Base-by-base conservation (phyloP, 2,329 filamentous ascomycete genomes). In the Neofusicoccum parvum region DNA sequence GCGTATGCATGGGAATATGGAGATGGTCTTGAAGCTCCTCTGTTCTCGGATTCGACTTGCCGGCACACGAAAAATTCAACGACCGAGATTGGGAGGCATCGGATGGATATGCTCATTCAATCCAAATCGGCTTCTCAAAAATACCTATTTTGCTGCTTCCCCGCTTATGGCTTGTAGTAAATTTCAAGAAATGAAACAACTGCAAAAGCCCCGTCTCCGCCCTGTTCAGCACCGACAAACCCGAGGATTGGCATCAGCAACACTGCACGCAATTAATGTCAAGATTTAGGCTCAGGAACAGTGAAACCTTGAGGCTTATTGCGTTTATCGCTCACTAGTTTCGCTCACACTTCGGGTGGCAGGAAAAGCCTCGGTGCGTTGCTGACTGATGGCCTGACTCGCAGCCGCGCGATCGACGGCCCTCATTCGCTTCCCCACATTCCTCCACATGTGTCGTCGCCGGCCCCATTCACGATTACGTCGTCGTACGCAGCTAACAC, bases 361-460 rank as follows among this genome's bases (percentile, higher is more conserved):
- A 45, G 39, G 53, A 48, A 23, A 48, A 37, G 56, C 41, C 43
- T 60, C 56, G 56, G 27, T 37, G 41, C 41, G 34, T 14, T 46
- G 56, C 41, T 46, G 54, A 45, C 41, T 45, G 41, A 45, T 17
- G 15, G 41, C 41, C 37, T 60, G 41, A 49, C 43, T 60, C 56
- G 32, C 54, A 23, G 43, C 45, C 37, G 27, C 11, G 32, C 32
- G 56, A 60, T 60, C 56, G 41, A 27, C 56, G 20, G 20, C 67
- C 76, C 5, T 72, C 72, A 32, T 70, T 73, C 65, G 67, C 76
- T 36, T 71, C 75, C 23, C 72, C 70, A 62, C 74, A 77, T 66
- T 69, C 76, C 60, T 43, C 60, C 49, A 51, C 49, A 50, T 63
- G 36, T 51, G 46, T 46, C 39, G 60, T 51, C 46, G 36, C 27